Evolutionary conservation across 768 basidiomycete species (phyloP).

Genomic region (Coprinopsis cinerea): DNA sequence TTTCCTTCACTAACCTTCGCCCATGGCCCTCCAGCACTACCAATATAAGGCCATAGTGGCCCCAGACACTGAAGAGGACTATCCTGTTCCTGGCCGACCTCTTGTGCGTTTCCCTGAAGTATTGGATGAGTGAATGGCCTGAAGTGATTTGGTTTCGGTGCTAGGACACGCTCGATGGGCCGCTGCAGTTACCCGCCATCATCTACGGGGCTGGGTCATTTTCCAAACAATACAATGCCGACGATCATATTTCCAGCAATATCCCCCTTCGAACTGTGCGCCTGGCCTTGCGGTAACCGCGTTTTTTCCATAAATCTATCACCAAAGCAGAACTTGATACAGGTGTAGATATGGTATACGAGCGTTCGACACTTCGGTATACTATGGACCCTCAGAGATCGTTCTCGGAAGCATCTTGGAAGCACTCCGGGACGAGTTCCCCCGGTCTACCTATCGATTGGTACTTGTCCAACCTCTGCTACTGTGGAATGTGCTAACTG

Average conservation of each 20-base stretch:
- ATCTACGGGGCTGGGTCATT: conserved; percentile 72
- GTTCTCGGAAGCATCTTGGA: conserved; percentile 63
- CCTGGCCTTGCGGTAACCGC: conserved; percentile 64
- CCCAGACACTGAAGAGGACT: conserved; percentile 29
- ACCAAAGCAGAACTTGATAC: conserved; percentile 5
- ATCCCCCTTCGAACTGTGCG: conserved; percentile 62
- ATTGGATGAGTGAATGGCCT: too few species aligned
- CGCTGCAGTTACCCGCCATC: conserved; percentile 38
- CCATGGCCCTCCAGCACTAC: conserved; percentile 7
- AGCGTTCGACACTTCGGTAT: conserved; percentile 79
- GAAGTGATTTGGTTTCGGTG: neutral
- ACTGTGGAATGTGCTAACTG: neutral
- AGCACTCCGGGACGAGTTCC: conserved; percentile 60
- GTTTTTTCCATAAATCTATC: neutral
- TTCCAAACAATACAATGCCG: conserved; percentile 59
- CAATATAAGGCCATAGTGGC: conserved; percentile 10
- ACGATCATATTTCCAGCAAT: conserved; percentile 49
- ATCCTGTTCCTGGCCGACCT: conserved; percentile 30
- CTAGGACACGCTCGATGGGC: conserved; percentile 29
- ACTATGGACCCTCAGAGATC: conserved; percentile 77
- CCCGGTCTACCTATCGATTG: conserved; percentile 71
- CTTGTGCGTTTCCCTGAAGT: conserved; percentile 32
- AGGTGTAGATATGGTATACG: conserved; percentile 65
- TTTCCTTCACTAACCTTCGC: neutral
- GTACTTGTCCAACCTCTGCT: conserved; percentile 30